phyloP scores from a whole-genome alignment of 805 yeast species.

The Zygosaccharomyces rouxii region DNA sequence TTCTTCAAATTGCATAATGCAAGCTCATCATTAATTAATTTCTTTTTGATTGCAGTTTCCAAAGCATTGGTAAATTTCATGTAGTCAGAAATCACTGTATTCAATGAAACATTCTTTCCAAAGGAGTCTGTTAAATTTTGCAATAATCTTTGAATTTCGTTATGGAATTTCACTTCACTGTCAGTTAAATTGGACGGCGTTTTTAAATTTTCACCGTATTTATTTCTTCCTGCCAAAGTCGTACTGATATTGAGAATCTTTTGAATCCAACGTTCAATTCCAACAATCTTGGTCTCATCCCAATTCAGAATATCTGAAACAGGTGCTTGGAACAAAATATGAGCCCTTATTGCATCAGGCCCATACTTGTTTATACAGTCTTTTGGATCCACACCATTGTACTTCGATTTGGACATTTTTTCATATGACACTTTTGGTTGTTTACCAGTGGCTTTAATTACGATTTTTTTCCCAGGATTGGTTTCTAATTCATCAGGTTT shows the following conservation, averaged over 20 bases:
- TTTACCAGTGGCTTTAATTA: conserved; percentile 46
- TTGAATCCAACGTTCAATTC: conserved; percentile 81
- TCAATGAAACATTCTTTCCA: conserved; percentile 55
- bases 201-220: conserved; percentile 5
- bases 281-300: conserved; percentile 85
- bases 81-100: conserved; percentile 82
- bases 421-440: conserved; percentile 61
- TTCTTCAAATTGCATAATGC: conserved; percentile 47
- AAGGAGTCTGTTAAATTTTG: conserved; percentile 56
- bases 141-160: conserved; percentile 47
- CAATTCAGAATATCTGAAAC: conserved; percentile 75
- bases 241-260: conserved; percentile 41
- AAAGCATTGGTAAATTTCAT: conserved; percentile 73
- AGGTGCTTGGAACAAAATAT: conserved; percentile 89
- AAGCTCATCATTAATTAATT: conserved; percentile 39
- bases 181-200: conserved; percentile 30
- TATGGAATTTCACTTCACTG: conserved; percentile 54
- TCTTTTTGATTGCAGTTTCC: conserved; percentile 36
- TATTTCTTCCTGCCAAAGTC: conserved; percentile 8
- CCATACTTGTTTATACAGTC: conserved; percentile 73
- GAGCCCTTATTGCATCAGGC: conserved; percentile 93
- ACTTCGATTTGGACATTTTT: conserved; percentile 95
- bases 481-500: conserved; percentile 69
- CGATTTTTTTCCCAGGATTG: conserved; percentile 35
- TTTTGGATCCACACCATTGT: conserved; percentile 89